Evolutionary conservation across 768 basidiomycete species (phyloP).

Genomic region (Pleurotus tuoliensis): DNA sequence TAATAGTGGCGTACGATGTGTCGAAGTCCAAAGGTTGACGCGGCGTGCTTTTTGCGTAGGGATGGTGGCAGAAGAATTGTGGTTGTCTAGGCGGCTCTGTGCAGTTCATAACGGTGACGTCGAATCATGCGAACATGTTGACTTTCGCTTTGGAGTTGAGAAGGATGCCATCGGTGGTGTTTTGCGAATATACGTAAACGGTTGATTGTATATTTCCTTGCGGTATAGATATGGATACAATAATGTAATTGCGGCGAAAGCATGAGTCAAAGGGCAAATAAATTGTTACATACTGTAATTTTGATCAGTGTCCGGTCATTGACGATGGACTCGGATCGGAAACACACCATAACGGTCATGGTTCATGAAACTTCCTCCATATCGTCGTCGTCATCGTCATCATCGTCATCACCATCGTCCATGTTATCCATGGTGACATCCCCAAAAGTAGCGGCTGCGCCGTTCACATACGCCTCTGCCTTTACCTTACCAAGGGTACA

Average conservation of each 20-base stretch:
- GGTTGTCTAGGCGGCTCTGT: conserved; percentile 3
- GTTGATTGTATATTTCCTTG: not conserved
- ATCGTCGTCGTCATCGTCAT: conserved; percentile 56
- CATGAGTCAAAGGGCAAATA: no score
- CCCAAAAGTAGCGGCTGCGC: conserved; percentile 25
- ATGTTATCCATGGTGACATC: conserved; percentile 51
- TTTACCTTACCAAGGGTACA: conserved; percentile 14
- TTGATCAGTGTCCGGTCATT: no score
- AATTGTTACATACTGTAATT: no score
- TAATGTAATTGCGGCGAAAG: not conserved
- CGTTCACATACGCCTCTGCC: conserved; percentile 45
- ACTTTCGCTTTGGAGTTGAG: no score
- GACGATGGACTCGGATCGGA: not conserved
- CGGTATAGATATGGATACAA: not conserved
- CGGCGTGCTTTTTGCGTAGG: not conserved
- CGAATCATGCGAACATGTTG: not conserved
- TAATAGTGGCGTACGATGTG: not conserved
- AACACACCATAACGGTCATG: not conserved
- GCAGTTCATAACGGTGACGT: not conserved
- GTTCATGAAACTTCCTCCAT: conserved; percentile 70
- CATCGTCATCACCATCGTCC: conserved; percentile 40
- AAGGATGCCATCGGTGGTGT: no score
- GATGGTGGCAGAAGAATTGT: conserved; percentile 7
- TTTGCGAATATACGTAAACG: no score
- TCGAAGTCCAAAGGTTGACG: not conserved